Evolutionary conservation across 192 early-diverging fungal genomes (phyloP), one percentile per base, ranked within the genome.

Genomic region (Entophlyctis helioformis): DNA sequence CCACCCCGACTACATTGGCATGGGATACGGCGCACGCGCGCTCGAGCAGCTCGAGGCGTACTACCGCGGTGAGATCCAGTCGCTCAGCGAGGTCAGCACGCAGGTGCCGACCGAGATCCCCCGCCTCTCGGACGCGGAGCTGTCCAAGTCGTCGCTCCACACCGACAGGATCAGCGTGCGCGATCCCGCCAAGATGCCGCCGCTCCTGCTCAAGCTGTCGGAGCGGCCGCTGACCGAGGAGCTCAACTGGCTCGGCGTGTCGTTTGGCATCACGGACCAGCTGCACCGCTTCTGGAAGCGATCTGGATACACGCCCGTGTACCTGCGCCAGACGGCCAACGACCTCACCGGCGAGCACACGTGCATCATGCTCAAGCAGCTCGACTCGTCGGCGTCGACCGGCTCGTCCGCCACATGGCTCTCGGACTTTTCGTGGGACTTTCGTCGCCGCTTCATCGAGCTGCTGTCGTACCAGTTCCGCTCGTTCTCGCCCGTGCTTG

Each of bases 251-350:
- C 69, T 98, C 21, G 96, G 92, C 58, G 96, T 98, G 8, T 90
- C 86, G 21, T 98, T 78, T 55, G 96, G 96, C 1, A 61, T 98
- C 40, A 98, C 96, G 2, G 66, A 74, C 3, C 60, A 56, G 20
- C 74, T 98, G 32, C 87, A 93, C 69, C 88, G 87, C 74, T 98
- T 98, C 60, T 98, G 96, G 96, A 92, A 89, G 53, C 77, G 85
- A 34, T 60, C 75, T 10, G 88, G 85, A 7, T 98, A 84, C 57
- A 71, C 76, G 21, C 96, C 96, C 11, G 81, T 98, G 37, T 98
- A 98, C 55, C 57, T 96, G 42, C 86, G 96, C 25, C 96, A 98
- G 59, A 98, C 96, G 8, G 61, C 83, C 51, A 98, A 98, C 53
- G 91, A 95, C 10, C 62, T 98, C 25, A 98, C 96, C 1, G 96